These are phyloP conservation scores for Glycyrrhiza uralensis DNA, from an alignment of 306 rosid species.

Conservation along the genomic window DNA sequence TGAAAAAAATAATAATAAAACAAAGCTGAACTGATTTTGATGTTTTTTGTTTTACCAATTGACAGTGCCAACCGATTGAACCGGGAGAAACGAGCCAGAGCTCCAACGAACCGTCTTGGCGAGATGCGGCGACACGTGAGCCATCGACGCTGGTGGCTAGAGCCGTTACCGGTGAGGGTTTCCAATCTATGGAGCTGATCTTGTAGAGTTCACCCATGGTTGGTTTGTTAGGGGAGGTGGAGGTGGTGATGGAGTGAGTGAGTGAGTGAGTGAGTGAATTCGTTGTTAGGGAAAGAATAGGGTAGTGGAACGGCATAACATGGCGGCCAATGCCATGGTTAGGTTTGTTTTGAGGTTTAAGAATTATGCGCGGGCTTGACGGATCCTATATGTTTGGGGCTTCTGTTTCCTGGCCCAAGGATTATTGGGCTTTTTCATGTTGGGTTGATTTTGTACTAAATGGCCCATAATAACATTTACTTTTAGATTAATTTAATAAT, in stretches of 20 bases:
- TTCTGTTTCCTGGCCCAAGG: background rate
- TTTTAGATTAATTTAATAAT: too few relatives aligned
- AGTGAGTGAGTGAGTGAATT: background rate
- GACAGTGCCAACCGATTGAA: slow-evolving; percentile 96
- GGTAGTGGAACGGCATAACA: background rate
- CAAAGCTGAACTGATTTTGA: too few relatives aligned
- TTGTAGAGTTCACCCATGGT: slow-evolving; percentile 58
- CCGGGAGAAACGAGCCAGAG: slow-evolving; percentile 98
- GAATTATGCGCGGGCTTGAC: too few relatives aligned
- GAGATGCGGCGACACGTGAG: slow-evolving; percentile 81
- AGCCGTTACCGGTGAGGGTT: slow-evolving; percentile 75
- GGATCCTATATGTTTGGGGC: background rate
- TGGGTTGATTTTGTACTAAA: too few relatives aligned
- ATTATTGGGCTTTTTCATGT: background rate
- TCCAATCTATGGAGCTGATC: slow-evolving; percentile 67
- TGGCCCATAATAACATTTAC: too few relatives aligned
- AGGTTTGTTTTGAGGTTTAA: slow-evolving; percentile 20
- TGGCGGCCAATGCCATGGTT: slow-evolving; percentile 5
- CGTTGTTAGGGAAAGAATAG: background rate
- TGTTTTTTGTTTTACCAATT: slow-evolving; percentile 48
- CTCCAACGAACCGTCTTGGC: slow-evolving; percentile 87
- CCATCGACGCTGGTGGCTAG: slow-evolving; percentile 82
- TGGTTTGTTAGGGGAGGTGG: background rate
- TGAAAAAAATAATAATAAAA: too few relatives aligned
- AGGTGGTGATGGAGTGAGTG: background rate